phyloP scores from a whole-genome alignment of 371 early-diverging fungal species.

The Syncephalastrum monosporum region DNA sequence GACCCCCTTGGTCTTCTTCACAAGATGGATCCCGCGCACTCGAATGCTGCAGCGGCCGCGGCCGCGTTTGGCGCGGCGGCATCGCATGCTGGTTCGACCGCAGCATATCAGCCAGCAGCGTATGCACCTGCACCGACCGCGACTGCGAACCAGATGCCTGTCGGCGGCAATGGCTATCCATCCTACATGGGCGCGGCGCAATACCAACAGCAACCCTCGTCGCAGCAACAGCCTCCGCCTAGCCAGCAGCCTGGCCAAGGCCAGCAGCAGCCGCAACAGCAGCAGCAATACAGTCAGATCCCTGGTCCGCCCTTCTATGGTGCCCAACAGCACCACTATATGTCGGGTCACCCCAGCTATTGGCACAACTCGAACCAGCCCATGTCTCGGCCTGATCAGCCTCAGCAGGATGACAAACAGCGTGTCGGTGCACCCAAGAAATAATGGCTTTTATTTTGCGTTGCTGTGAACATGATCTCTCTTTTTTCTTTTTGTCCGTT shows the following conservation, averaged over 20 bases:
- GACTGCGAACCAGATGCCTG: slow-evolving; percentile 16
- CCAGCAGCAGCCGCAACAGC: slow-evolving; percentile 16
- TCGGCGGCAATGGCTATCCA: slow-evolving; percentile 21
- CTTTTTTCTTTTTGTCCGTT: background rate
- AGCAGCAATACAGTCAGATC: slow-evolving; percentile 32
- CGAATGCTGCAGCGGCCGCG: slow-evolving; percentile 12
- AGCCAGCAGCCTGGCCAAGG: slow-evolving; percentile 13
- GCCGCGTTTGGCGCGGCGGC: slow-evolving; percentile 11
- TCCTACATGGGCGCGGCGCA: slow-evolving; percentile 21
- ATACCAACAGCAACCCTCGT: slow-evolving; percentile 7
- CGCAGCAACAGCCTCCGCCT: slow-evolving; percentile 11
- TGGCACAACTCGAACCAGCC: slow-evolving; percentile 24
- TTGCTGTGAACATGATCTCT: background rate
- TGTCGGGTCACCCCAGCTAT: slow-evolving; percentile 33
- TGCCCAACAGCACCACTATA: slow-evolving; percentile 37
- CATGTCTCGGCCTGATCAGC: slow-evolving; percentile 20
- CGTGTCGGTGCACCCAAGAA: slow-evolving; percentile 8
- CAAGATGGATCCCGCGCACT: slow-evolving; percentile 5
- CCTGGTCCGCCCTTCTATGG: slow-evolving; percentile 36
- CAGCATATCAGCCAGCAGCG: slow-evolving; percentile 9
- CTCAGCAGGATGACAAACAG: slow-evolving; percentile 28
- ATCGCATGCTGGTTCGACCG: slow-evolving; percentile 11
- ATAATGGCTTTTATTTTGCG: slow-evolving; percentile 4
- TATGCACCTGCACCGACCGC: slow-evolving; percentile 15
- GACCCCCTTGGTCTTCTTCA: background rate